Base-by-base conservation (phyloP, 108 stramenopile species). In the Cyclostephanos invisitatus region DNA sequence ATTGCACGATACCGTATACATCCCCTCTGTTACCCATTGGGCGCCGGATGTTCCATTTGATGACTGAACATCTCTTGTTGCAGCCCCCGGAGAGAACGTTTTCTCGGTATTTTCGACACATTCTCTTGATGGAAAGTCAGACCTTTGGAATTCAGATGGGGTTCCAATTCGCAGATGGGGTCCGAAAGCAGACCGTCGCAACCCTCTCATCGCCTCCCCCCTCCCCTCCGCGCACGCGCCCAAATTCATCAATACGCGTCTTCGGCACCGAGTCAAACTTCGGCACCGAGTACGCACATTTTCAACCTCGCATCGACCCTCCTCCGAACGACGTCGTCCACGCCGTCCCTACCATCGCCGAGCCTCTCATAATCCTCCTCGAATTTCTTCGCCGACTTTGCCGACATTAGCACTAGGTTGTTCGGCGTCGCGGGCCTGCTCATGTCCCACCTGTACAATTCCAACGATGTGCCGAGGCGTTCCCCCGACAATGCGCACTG, bases 401-500 rank as follows among this genome's bases (percentile, higher is more conserved):
- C 36, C 56, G 87, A 66, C 85, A 96, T 83, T 18, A 96, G 49
- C 20, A 96, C 91, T 32, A 96, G 73, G 67, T 96, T 96, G 74
- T 86, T 78, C 11, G 78, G 77, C 14, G 79, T 81, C 36, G 91
- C 84, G 37, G 90, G 90, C 61, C 76, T 69, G 5, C 67, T 64
- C 22, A 67, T 67, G 64, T 93, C 87, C 94, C 94, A 96, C 51
- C 91, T 83, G 63, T 78, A 83, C 60, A 96, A 67, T 55, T 87
- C 88, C 66, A 96, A 59, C 7, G 79, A 71, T 7, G 86, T 85
- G 15, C 94, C 94, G 14, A 96, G 62, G 51, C 89, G 79, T 17
- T 87, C 88, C 17, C 88, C 91, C 5, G 89, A 89, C 5, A 93
- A 67, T 0, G 81, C 87, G 68, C 94, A 96, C 40, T 86, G 77